Conservation (phyloP, 495 filamentous ascomycete species). For the Penicillium ochrochloron region DNA sequence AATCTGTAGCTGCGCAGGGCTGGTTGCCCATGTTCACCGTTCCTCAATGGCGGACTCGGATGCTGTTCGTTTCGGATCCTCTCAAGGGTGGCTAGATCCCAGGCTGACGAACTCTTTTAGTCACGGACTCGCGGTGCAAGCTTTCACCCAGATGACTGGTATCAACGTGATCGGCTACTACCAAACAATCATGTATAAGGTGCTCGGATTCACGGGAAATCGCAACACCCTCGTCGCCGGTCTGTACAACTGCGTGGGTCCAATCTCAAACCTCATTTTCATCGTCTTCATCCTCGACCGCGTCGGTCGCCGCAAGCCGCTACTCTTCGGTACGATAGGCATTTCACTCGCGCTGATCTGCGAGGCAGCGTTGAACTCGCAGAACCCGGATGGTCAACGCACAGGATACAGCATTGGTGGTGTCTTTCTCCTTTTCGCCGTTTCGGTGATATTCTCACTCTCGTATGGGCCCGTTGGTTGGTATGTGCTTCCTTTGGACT, state of each 20-base stretch:
- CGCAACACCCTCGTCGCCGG: slow-evolving; percentile 58
- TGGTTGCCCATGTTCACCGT: slow-evolving; percentile 59
- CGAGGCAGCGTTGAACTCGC: slow-evolving; percentile 46
- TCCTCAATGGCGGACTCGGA: slow-evolving; percentile 52
- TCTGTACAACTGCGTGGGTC: slow-evolving; percentile 64
- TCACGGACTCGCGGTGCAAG: slow-evolving; percentile 40
- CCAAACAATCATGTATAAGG: slow-evolving; percentile 62
- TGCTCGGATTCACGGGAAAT: slow-evolving; percentile 57
- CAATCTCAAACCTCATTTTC: slow-evolving; percentile 53
- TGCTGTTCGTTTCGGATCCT: slow-evolving; percentile 41
- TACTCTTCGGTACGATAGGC: slow-evolving; percentile 45
- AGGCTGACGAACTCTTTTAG: slow-evolving; percentile 29
- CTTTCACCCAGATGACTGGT: slow-evolving; percentile 54
- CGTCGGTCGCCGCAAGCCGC: slow-evolving; percentile 42
- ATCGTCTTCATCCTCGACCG: slow-evolving; percentile 49
- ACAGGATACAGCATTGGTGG: slow-evolving; percentile 46
- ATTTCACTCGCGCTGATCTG: slow-evolving; percentile 50
- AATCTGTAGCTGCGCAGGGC: slow-evolving; percentile 45
- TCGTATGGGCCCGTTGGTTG: slow-evolving; percentile 54
- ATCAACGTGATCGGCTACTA: slow-evolving; percentile 66
- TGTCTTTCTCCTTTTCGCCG: slow-evolving; percentile 55
- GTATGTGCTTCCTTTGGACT: slow-evolving; percentile 24
- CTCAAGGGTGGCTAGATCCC: neutral
- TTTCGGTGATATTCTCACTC: slow-evolving; percentile 51
- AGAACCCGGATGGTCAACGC: slow-evolving; percentile 41